Evolutionary conservation across 805 yeast species (phyloP).

Genomic region (Kurtzmaniella cleridarum): DNA sequence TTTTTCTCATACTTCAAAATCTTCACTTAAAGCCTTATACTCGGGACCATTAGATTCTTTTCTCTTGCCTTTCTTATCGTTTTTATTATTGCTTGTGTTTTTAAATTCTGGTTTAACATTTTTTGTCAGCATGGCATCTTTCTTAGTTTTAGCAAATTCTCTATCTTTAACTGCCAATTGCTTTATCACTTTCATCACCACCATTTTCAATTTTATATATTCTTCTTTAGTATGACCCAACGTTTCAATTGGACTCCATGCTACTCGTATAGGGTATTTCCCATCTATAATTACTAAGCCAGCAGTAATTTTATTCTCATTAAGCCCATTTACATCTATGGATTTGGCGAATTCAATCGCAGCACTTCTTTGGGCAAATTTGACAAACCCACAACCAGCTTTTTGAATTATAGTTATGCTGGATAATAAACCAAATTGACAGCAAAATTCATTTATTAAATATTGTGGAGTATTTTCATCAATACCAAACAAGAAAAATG

Average conservation of each 20-base stretch:
- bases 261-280: constrained; percentile 43
- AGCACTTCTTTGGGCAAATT: constrained; percentile 41
- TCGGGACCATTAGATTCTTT: not conserved
- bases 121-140: constrained; percentile 1
- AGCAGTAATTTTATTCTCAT: constrained; percentile 21
- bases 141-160: constrained; percentile 1
- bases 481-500: constrained; percentile 74
- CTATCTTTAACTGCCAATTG: constrained; percentile 43
- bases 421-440: constrained; percentile 40
- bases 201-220: constrained; percentile 41
- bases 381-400: constrained; percentile 60
- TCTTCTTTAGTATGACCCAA: constrained; percentile 41
- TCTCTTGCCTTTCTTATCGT: constrained; percentile 3
- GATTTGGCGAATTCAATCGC: constrained; percentile 43
- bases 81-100: not conserved
- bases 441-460: constrained; percentile 46
- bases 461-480: constrained; percentile 63
- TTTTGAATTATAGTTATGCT: constrained; percentile 47
- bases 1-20: constrained; percentile 14
- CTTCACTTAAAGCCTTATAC: constrained; percentile 9
- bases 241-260: constrained; percentile 48
- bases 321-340: constrained; percentile 19
- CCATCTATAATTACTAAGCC: constrained; percentile 27
- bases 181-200: constrained; percentile 49
- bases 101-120: not conserved